A percentile compares a stretch with the other conserved stretches of the same genome.
These are phyloP conservation scores for Diaporthe destruens DNA, from an alignment of 2,329 filamentous ascomycete genomes.

Conservation along the genomic window DNA sequence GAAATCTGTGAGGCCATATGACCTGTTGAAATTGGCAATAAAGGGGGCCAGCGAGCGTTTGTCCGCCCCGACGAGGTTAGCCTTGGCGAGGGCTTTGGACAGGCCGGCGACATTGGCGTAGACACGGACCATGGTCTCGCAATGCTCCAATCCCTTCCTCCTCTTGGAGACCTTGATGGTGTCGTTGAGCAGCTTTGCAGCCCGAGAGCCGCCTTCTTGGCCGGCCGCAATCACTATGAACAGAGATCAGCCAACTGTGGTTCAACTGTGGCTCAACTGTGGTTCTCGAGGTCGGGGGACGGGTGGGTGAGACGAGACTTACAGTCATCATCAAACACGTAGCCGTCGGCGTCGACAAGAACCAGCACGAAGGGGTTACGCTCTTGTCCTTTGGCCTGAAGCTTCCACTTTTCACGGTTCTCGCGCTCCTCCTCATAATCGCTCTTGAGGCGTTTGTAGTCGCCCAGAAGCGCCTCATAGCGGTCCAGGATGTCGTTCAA, in stretches of 20 bases:
- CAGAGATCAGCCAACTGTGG: neutral
- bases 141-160: constrained; percentile 61
- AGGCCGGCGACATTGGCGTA: constrained; percentile 68
- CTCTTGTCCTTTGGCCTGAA: constrained; percentile 61
- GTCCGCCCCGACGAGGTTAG: constrained; percentile 64
- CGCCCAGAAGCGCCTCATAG: constrained; percentile 59
- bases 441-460: constrained; percentile 67
- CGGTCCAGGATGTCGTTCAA: constrained; percentile 43
- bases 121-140: constrained; percentile 66
- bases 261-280: too few species aligned
- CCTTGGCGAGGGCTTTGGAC: constrained; percentile 62
- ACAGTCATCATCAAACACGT: constrained; percentile 63
- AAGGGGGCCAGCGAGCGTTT: constrained; percentile 69
- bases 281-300: too few species aligned
- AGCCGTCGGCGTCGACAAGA: constrained; percentile 73
- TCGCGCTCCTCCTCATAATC: constrained; percentile 70
- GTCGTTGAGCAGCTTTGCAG: constrained; percentile 66
- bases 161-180: constrained; percentile 61
- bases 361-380: constrained; percentile 71
- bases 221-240: constrained; percentile 56
- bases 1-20: constrained; percentile 70
- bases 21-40: constrained; percentile 67
- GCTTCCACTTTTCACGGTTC: constrained; percentile 66
- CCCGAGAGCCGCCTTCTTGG: constrained; percentile 66
- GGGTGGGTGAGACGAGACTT: neutral